A percentile compares a stretch with the other conserved stretches of the same genome.
phyloP scores from a whole-genome alignment of 495 filamentous ascomycete genomes.

The Letharia columbiana region DNA sequence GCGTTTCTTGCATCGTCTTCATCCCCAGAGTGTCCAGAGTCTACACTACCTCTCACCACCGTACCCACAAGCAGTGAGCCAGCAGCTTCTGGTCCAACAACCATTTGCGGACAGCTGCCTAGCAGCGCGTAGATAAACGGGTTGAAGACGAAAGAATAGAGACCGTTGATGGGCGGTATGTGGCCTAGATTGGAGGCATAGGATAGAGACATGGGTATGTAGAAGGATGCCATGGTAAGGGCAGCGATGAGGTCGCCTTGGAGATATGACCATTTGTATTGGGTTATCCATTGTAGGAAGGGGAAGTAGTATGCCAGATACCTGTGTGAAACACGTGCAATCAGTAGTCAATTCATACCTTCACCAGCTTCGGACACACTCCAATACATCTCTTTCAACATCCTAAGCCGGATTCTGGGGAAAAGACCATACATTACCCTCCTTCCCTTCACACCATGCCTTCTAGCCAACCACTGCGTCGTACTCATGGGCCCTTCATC shows the following conservation, averaged over 20 bases:
- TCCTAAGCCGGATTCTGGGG: neutral
- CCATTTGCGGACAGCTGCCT: conserved; percentile 82
- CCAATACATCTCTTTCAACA: neutral
- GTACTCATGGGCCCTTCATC: conserved; percentile 32
- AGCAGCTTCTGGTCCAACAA: conserved; percentile 93
- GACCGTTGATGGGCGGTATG: conserved; percentile 86
- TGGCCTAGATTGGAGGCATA: conserved; percentile 90
- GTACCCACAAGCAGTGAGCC: conserved; percentile 83
- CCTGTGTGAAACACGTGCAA: conserved; percentile 36
- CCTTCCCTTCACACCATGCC: conserved; percentile 50
- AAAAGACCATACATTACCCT: conserved; percentile 45
- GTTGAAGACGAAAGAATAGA: conserved; percentile 90
- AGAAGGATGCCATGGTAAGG: conserved; percentile 90
- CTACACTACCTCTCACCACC: conserved; percentile 71
- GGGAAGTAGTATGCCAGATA: conserved; percentile 94
- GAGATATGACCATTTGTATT: conserved; percentile 74
- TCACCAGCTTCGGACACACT: neutral
- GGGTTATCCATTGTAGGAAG: conserved; percentile 74
- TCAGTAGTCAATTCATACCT: neutral
- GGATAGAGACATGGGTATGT: conserved; percentile 94
- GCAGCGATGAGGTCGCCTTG: conserved; percentile 80
- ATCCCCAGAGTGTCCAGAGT: conserved; percentile 57
- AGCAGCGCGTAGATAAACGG: conserved; percentile 84
- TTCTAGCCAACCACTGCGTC: conserved; percentile 52
- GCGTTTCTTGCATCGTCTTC: conserved; percentile 63